phyloP scores from a whole-genome alignment of 805 yeast species.

The Kuraishia floccosa region DNA sequence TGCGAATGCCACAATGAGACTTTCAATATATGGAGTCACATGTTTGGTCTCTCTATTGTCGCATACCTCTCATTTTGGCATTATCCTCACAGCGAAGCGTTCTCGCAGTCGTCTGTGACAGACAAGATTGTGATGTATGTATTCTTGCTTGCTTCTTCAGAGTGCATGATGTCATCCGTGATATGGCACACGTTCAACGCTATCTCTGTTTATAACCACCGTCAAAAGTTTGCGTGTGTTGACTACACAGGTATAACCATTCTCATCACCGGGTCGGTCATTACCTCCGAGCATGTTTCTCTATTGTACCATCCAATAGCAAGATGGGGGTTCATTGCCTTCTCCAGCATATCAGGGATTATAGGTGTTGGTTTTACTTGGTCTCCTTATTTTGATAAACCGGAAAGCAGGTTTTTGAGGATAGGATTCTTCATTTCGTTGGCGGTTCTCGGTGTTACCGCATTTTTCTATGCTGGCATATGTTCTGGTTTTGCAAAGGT shows the following conservation, averaged over 20 bases:
- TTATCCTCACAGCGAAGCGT: conserved; percentile 47
- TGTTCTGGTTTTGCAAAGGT: conserved; percentile 47
- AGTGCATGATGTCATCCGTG: conserved; percentile 70
- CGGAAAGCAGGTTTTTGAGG: conserved; percentile 71
- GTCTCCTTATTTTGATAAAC: conserved; percentile 86
- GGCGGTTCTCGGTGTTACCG: conserved; percentile 62
- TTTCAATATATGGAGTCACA: conserved; percentile 88
- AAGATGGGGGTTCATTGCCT: conserved; percentile 37
- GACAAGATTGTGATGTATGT: conserved; percentile 46
- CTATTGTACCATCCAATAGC: conserved; percentile 46
- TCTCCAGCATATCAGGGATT: conserved; percentile 57
- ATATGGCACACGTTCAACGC: conserved; percentile 90
- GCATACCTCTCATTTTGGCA: conserved; percentile 44
- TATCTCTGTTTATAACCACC: conserved; percentile 47
- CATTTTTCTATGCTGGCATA: conserved; percentile 44
- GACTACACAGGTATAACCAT: conserved; percentile 94
- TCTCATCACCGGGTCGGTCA: conserved; percentile 78
- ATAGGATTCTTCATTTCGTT: conserved; percentile 72
- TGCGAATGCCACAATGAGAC: conserved; percentile 75
- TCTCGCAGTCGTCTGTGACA: conserved; percentile 12
- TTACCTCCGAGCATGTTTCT: conserved; percentile 76
- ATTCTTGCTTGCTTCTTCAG: conserved; percentile 61
- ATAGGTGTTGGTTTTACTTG: conserved; percentile 76
- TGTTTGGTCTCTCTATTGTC: conserved; percentile 54
- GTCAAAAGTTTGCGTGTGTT: conserved; percentile 79